A percentile compares a stretch with the other conserved stretches of the same genome.
phyloP scores from a whole-genome alignment of 495 filamentous ascomycete genomes.

The Hypomontagnella monticulosa region DNA sequence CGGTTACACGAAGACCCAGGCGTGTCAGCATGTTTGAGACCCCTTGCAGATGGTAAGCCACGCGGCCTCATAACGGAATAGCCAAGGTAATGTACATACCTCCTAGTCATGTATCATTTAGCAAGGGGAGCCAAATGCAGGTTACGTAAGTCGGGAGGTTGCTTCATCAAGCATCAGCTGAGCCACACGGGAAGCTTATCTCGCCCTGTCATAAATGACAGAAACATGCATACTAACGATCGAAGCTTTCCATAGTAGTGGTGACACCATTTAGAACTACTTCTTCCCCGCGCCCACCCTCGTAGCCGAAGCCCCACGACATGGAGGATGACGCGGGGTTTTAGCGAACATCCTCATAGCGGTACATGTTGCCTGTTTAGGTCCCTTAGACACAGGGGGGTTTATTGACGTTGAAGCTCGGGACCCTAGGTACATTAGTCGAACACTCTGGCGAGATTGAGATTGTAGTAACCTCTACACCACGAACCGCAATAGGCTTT shows the following conservation, averaged over 20 bases:
- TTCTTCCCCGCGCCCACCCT: constrained; percentile 18
- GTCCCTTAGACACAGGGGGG: constrained; percentile 11
- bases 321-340: constrained; percentile 13
- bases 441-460: background rate
- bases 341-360: background rate
- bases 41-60: constrained; percentile 34
- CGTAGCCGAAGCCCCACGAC: constrained; percentile 20
- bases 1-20: constrained; percentile 22
- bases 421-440: background rate
- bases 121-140: background rate
- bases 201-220: constrained; percentile 37
- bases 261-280: constrained; percentile 1
- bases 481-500: background rate
- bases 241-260: constrained; percentile 12
- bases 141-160: constrained; percentile 20
- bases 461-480: constrained; percentile 1
- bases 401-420: constrained; percentile 5
- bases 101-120: constrained; percentile 22
- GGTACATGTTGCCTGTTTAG: constrained; percentile 17
- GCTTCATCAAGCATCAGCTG: constrained; percentile 9
- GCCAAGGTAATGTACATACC: constrained; percentile 2
- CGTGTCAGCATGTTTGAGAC: constrained; percentile 7
- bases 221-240: constrained; percentile 17
- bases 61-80: constrained; percentile 25
- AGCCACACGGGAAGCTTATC: background rate